These are phyloP conservation scores for Globisporangium paddicum DNA, from an alignment of 352 stramenopile species.

Conservation along the genomic window DNA sequence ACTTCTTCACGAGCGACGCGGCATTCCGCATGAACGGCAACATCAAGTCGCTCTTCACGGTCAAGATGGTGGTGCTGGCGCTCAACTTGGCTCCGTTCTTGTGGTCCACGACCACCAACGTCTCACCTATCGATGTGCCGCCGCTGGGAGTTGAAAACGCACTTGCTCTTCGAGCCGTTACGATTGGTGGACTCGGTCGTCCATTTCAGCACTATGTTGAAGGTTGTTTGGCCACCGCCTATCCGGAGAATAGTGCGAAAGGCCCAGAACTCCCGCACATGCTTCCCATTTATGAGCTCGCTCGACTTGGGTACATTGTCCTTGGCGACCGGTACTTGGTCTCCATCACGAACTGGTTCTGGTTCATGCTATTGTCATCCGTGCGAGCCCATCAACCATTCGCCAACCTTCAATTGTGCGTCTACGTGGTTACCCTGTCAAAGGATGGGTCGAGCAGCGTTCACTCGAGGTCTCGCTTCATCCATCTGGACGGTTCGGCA, in stretches of 20 bases:
- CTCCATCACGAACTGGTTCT: constrained; percentile 15
- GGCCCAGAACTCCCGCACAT: too few relatives aligned
- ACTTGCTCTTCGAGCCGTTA: neutral
- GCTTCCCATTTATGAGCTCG: constrained; percentile 12
- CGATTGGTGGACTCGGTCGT: neutral
- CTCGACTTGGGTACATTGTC: constrained; percentile 19
- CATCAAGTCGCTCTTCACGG: too few relatives aligned
- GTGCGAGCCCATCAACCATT: neutral
- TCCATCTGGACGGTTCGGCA: neutral
- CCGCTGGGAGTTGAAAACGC: neutral
- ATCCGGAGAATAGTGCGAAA: neutral
- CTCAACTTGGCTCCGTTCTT: too few relatives aligned
- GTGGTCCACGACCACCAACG: neutral
- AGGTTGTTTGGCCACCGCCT: neutral
- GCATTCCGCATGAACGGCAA: too few relatives aligned
- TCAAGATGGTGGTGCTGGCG: too few relatives aligned
- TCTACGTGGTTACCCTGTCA: neutral
- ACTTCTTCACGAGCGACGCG: too few relatives aligned
- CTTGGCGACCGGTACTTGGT: constrained; percentile 13
- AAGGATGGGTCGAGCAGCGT: neutral
- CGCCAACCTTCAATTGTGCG: neutral
- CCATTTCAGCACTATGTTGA: neutral
- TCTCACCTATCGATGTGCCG: too few relatives aligned
- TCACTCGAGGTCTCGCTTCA: neutral
- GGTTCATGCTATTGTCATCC: neutral